These are phyloP conservation scores for Omphalea diandra DNA, from an alignment of 441 rosid genomes.

Conservation along the genomic window DNA sequence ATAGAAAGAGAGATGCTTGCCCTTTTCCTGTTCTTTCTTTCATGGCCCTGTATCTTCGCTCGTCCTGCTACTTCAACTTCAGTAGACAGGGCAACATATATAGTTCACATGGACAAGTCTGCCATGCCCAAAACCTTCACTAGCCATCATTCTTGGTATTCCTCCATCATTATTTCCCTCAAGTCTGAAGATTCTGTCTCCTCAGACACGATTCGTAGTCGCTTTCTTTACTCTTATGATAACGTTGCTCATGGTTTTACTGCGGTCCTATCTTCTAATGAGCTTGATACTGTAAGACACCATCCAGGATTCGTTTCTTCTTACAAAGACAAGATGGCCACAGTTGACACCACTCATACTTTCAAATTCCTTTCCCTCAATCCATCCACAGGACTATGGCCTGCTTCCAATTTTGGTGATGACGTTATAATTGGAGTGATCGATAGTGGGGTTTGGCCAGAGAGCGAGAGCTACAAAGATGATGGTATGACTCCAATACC, in stretches of 20 bases:
- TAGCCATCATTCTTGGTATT: slow-evolving; percentile 38
- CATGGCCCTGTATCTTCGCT: too few relatives aligned
- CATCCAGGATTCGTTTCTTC: slow-evolving; percentile 46
- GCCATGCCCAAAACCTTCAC: slow-evolving; percentile 28
- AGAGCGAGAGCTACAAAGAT: too few relatives aligned
- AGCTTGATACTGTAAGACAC: slow-evolving; percentile 30
- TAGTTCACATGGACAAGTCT: too few relatives aligned
- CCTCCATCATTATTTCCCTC: slow-evolving; percentile 27
- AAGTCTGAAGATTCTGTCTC: slow-evolving; percentile 4
- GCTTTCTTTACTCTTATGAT: slow-evolving; percentile 37
- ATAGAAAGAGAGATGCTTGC: too few relatives aligned
- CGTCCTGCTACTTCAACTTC: slow-evolving; percentile 36
- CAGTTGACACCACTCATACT: slow-evolving; percentile 47
- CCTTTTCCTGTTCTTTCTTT: too few relatives aligned
- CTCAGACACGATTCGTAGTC: slow-evolving; percentile 13
- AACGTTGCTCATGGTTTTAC: slow-evolving; percentile 45
- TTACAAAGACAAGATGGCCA: slow-evolving; percentile 33
- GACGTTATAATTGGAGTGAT: slow-evolving; percentile 43
- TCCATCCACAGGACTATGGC: slow-evolving; percentile 32
- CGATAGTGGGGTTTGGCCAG: too few relatives aligned
- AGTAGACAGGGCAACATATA: slow-evolving; percentile 29
- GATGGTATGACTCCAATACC: slow-evolving; percentile 40
- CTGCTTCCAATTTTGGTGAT: slow-evolving; percentile 38
- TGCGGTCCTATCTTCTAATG: too few relatives aligned
- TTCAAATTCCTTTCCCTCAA: slow-evolving; percentile 40